These are phyloP conservation scores for Phaeomoniella chlamydospora DNA, from an alignment of 2,329 filamentous ascomycete genomes.

Conservation along the genomic window DNA sequence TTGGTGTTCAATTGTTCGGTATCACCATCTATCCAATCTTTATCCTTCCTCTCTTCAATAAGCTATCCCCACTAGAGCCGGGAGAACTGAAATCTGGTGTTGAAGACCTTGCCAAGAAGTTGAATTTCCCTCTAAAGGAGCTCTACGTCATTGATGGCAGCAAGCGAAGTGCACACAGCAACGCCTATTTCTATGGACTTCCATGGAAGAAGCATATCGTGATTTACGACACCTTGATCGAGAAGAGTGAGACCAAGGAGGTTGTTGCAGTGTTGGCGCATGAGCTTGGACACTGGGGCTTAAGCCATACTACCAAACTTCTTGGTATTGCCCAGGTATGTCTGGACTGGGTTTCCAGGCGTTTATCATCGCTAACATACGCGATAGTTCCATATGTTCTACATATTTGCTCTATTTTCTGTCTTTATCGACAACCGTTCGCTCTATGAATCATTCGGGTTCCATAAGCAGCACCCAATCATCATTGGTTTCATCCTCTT, in stretches of 20 bases:
- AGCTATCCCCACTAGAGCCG: constrained; percentile 79
- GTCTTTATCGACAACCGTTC: constrained; percentile 94
- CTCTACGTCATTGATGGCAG: constrained; percentile 90
- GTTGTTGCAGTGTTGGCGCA: constrained; percentile 91
- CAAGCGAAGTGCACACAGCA: constrained; percentile 77
- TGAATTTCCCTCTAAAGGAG: constrained; percentile 85
- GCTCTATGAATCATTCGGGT: constrained; percentile 83
- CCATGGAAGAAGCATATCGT: constrained; percentile 99
- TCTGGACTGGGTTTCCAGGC: constrained; percentile 2
- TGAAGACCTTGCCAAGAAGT: constrained; percentile 64
- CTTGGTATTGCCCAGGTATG: constrained; percentile 72
- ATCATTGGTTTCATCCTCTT: constrained; percentile 97
- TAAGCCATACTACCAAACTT: constrained; percentile 85
- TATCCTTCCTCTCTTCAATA: constrained; percentile 95
- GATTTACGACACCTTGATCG: constrained; percentile 93
- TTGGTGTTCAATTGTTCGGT: constrained; percentile 80
- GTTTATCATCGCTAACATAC: constrained; percentile 5
- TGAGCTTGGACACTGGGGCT: constrained; percentile 92
- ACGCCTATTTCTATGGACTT: constrained; percentile 91
- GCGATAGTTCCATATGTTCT: constrained; percentile 73
- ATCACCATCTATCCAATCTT: constrained; percentile 93
- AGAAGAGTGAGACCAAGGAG: constrained; percentile 84
- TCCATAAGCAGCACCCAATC: constrained; percentile 68
- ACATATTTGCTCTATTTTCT: constrained; percentile 91
- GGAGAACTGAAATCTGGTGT: constrained; percentile 79